Evolutionary conservation across 1,284 basidiomycete species (phyloP).

Genomic region (Phellopilus nigrolimitatus): DNA sequence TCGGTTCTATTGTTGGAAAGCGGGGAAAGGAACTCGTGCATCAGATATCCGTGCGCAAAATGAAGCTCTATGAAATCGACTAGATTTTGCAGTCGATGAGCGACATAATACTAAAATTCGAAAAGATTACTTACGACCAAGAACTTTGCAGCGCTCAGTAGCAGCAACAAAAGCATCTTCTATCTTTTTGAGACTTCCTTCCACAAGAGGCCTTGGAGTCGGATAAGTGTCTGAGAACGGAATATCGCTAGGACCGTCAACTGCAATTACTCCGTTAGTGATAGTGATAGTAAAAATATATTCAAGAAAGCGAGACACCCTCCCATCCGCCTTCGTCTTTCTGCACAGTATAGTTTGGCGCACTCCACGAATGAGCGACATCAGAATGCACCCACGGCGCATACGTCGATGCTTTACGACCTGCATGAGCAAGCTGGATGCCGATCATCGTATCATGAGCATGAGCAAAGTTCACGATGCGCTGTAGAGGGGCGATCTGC

Average conservation of each 20-base stretch:
- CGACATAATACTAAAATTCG: not conserved
- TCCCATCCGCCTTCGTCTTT: conserved; percentile 59
- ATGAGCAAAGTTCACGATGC: conserved; percentile 65
- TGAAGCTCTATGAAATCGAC: conserved; percentile 84
- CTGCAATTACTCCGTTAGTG: conserved; percentile 4
- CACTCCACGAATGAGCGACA: conserved; percentile 24
- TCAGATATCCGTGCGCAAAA: conserved; percentile 63
- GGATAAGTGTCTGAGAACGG: conserved; percentile 47
- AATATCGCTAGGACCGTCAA: conserved; percentile 45
- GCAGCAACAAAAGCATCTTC: conserved; percentile 66
- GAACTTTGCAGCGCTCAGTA: conserved; percentile 52
- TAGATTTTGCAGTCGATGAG: conserved; percentile 26
- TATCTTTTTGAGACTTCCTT: conserved; percentile 53
- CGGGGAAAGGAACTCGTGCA: conserved; percentile 64
- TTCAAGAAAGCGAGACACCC: conserved; percentile 24
- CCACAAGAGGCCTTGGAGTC: conserved; percentile 47
- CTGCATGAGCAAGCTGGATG: conserved; percentile 76
- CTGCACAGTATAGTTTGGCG: conserved; percentile 30
- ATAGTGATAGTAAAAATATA: too few relatives aligned
- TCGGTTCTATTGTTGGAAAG: conserved; percentile 69
- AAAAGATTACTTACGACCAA: conserved; percentile 50
- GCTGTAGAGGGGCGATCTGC: conserved; percentile 60
- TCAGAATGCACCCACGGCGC: conserved; percentile 52
- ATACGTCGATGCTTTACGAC: conserved; percentile 64
- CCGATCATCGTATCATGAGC: conserved; percentile 59